Base-by-base conservation (phyloP, 1,284 basidiomycete species). In the Tylopilus orsonianus region DNA sequence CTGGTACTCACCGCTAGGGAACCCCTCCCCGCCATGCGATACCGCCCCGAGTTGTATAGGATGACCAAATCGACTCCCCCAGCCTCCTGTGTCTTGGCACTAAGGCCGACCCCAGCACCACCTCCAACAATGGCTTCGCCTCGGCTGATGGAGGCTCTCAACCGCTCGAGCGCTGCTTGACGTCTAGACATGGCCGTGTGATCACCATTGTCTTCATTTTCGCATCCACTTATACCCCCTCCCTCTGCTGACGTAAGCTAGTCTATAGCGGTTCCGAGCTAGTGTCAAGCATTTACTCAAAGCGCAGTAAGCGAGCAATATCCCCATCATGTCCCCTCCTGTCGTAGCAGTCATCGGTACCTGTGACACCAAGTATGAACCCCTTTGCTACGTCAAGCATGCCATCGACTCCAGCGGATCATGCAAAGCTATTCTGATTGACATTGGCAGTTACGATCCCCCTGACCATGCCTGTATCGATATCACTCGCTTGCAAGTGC, bases 11-110 rank as follows among this genome's bases (percentile, higher is more conserved):
- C 61, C 30, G 64, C 61, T 22, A 62, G 44, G 20, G 62, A 64
- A n/a, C 64, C 61, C 30, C 64, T 55, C 14, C 57, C 63, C 16
- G 63, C 59, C 65, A 61, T 60, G 16, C 62, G 56, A 45, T 61
- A 60, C 13, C 66, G 62, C 3, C 66, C 63, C 18, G 65, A 65
- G 32, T 62, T 68, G 43, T 64, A 65, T 22, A 66, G 37, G 56
- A 67, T 60, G 34, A 65, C 30, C 36, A 66, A 44, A 39, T 66
- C 66, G 10, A 53, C 52, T 35, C 62, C 52, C 0, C 61, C 59
- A 13, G 60, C 54, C 44, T 67, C 65, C 5, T 67, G 56, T 39
- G 50, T 50, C 49, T 64, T 65, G 13, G 63, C 62, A 34, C 57
- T 64, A 14, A 68, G 48, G 23, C 64, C 66, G 29, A 65, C 48